Conservation (phyloP, 163 green algal species). For the Coccomyxa subellipsoidea region DNA sequence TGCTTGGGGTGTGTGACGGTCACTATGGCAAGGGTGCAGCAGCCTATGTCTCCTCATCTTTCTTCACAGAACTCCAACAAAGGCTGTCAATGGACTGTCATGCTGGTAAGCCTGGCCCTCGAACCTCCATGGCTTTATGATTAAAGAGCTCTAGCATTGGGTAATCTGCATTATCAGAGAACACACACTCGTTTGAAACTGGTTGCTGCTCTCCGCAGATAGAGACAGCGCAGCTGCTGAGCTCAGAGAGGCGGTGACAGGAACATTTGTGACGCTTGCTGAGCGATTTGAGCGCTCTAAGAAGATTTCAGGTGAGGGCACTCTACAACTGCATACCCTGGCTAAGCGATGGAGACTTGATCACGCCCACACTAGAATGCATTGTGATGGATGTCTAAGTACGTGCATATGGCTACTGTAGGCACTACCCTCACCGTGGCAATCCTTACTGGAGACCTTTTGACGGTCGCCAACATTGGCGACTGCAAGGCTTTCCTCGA, state of each 20-base stretch:
- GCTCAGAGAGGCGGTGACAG: background rate
- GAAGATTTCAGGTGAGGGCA: background rate
- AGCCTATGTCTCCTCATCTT: no score
- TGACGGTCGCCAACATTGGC: constrained; percentile 67
- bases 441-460: constrained; percentile 49
- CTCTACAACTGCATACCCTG: background rate
- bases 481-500: constrained; percentile 66
- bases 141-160: background rate
- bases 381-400: background rate
- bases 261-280: background rate
- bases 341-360: background rate
- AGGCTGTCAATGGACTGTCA: background rate
- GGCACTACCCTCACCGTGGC: constrained; percentile 59
- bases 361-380: background rate
- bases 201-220: background rate
- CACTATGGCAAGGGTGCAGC: constrained; percentile 4
- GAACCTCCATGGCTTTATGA: background rate
- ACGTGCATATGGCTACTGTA: constrained; percentile 19
- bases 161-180: background rate
- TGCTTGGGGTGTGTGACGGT: background rate
- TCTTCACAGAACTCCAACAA: background rate
- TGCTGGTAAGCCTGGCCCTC: background rate
- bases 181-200: background rate
- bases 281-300: background rate
- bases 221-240: background rate